These are phyloP conservation scores for Exsudoporus frostii DNA, from an alignment of 768 basidiomycete genomes.

Conservation along the genomic window DNA sequence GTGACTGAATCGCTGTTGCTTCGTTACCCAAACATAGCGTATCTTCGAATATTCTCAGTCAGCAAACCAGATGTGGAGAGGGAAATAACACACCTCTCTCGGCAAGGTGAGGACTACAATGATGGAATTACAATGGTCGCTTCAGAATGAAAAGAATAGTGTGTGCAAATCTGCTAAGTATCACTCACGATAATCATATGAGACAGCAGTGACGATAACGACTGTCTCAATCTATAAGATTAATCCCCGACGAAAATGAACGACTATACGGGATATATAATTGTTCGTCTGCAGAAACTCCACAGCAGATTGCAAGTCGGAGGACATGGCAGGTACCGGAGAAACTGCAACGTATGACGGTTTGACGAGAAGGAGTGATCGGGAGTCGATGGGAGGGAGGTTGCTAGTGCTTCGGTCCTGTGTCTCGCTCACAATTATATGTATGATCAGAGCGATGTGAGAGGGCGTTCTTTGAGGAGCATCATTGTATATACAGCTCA, in stretches of 20 bases:
- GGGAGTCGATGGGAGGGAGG: neutral
- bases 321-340: neutral
- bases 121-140: neutral
- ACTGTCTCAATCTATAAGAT: neutral
- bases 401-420: no score
- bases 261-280: neutral
- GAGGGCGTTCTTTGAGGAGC: no score
- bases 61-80: no score
- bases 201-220: neutral
- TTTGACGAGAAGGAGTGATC: neutral
- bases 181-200: conserved; percentile 8
- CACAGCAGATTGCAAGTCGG: neutral
- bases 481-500: no score
- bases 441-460: no score
- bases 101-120: neutral
- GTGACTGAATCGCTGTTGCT: no score
- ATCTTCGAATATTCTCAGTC: neutral
- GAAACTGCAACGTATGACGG: neutral
- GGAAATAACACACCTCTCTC: no score
- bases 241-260: no score
- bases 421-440: no score
- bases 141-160: neutral
- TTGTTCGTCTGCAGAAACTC: neutral
- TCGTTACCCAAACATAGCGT: no score
- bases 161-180: neutral